Evolutionary conservation across 495 filamentous ascomycete species (phyloP), one percentile per base, ranked within the genome.

Genomic region (Clavariopsis aquatica): DNA sequence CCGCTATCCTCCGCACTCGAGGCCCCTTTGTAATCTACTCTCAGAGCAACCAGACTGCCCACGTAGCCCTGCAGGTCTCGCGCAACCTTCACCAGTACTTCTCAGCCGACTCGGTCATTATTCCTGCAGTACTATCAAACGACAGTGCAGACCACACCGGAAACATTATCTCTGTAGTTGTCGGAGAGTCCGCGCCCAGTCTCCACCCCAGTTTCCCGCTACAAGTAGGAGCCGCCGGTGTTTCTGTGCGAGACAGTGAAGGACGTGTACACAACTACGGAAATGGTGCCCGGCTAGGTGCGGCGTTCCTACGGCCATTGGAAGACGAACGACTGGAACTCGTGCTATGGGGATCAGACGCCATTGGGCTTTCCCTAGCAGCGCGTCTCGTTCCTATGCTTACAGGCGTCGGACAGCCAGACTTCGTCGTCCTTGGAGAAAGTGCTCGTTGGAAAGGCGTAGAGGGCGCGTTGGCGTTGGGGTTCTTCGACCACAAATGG

Each of bases 21-120:
- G 79, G 79, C 17, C 65, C 64, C 23, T 83, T 87, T 55, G 62
- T 68, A 6, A 83, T 86, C 55, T 67, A 57, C 52, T 57, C 70
- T 59, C 71, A 74, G 59, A 72, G 72, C 20, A 28, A 46, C 20
- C 17, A 43, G 17, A 69, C 70, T 20, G 62, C 69, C 13, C 53
- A 69, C 46, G 60, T 80, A 28, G 83, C 82, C 0, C 69, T 83
- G 12, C 84, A 85, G 57, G 76, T 85, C n/a, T 79, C 83, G 23
- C 78, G 83, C 36, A 87, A 86, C 63, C 74, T 86, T 1, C 77
- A 79, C 60, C 84, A 86, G 64, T 86, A 85, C 65, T 85, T 82
- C 72, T 75, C 71, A 63, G 84, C 83, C 31, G 84, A 85, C 71
- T 73, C 81, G n/a, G 71, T 76, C 31, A 79, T 85, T 45, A 38